A percentile compares a stretch with the other conserved stretches of the same genome.
phyloP scores from a whole-genome alignment of 1,139 yeast species.

The Yamadazyma taylorii region DNA sequence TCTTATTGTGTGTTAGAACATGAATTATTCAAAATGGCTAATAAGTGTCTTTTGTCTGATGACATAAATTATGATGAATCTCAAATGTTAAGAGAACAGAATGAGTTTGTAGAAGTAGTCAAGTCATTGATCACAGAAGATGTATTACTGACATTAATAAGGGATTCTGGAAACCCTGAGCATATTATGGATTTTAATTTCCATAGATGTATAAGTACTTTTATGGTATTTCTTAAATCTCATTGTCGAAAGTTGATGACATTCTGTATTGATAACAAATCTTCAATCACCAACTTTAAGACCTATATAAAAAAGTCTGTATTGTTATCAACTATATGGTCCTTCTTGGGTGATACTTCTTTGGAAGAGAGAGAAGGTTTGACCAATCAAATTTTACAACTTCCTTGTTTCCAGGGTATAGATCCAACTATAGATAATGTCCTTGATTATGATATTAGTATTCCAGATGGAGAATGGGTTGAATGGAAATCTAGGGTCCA shows the following conservation, averaged over 20 bases:
- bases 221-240: conserved; percentile 27
- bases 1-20: conserved; percentile 19
- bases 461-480: conserved; percentile 51
- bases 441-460: conserved; percentile 46
- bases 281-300: conserved; percentile 7
- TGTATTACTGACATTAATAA: not conserved
- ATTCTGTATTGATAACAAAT: conserved; percentile 12
- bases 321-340: conserved; percentile 58
- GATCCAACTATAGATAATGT: conserved; percentile 10
- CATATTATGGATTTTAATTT: conserved; percentile 59
- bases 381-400: conserved; percentile 27
- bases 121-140: conserved; percentile 5
- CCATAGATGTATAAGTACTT: conserved; percentile 41
- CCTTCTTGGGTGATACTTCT: conserved; percentile 64
- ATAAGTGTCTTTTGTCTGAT: conserved; percentile 1
- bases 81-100: conserved; percentile 4
- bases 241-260: conserved; percentile 21
- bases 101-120: conserved; percentile 2
- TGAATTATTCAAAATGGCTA: conserved; percentile 6
- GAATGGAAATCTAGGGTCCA: conserved; percentile 48
- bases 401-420: conserved; percentile 18
- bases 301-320: conserved; percentile 38
- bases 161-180: conserved; percentile 12
- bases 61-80: conserved; percentile 5
- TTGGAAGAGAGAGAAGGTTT: conserved; percentile 41